Percentiles rank a stretch among this genome's conserved stretches.
phyloP scores from a whole-genome alignment of 768 basidiomycete species.

The Phaeotremella fagi region DNA sequence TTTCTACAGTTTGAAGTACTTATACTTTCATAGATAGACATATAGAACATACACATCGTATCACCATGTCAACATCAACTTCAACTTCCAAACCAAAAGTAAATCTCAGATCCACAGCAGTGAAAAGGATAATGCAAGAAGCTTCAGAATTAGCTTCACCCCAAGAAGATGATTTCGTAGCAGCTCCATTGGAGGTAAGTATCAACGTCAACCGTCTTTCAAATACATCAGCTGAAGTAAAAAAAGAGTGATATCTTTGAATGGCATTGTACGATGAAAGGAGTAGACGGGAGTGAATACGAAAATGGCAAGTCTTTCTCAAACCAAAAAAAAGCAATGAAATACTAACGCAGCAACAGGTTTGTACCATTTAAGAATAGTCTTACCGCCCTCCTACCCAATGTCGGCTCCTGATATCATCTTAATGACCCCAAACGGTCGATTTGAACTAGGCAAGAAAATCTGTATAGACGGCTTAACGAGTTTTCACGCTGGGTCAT shows the following conservation, averaged over 20 bases:
- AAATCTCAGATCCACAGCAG: constrained; percentile 56
- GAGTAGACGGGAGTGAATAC: constrained; percentile 79
- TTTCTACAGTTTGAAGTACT: too few relatives aligned
- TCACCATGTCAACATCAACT: neutral
- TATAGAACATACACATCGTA: too few relatives aligned
- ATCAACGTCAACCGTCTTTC: constrained; percentile 14
- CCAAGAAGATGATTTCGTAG: constrained; percentile 68
- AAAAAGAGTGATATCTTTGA: constrained; percentile 55
- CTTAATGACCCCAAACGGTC: constrained; percentile 93
- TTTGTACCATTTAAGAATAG: constrained; percentile 89
- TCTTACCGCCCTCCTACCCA: constrained; percentile 88
- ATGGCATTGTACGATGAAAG: constrained; percentile 98
- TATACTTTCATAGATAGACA: too few relatives aligned
- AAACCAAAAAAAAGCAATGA: neutral
- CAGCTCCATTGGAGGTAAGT: constrained; percentile 70
- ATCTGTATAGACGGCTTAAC: constrained; percentile 49
- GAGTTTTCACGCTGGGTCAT: constrained; percentile 79
- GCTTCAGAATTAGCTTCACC: constrained; percentile 77
- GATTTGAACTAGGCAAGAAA: constrained; percentile 92
- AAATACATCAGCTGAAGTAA: neutral
- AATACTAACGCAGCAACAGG: constrained; percentile 29
- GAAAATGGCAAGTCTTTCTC: constrained; percentile 61
- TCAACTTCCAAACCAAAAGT: constrained; percentile 28
- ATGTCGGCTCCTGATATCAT: constrained; percentile 94
- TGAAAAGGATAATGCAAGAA: constrained; percentile 96